Percentiles rank a stretch among this genome's conserved stretches.
phyloP scores from a whole-genome alignment of 768 basidiomycete genomes.

The Rubroboletus satanas region DNA sequence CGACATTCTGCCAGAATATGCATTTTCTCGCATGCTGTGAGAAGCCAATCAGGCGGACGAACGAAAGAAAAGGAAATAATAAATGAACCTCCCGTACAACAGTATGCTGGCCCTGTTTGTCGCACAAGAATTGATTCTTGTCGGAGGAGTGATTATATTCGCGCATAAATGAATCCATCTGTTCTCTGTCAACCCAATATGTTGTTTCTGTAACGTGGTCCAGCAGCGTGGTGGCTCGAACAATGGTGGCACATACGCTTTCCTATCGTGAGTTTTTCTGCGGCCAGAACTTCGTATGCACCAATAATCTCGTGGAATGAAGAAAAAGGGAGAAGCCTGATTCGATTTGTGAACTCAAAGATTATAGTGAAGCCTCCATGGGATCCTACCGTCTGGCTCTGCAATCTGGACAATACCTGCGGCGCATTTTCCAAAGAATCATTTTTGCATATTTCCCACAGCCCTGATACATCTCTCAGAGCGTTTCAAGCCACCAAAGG shows the following conservation, averaged over 20 bases:
- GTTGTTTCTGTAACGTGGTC: not conserved
- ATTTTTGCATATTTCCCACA: not conserved
- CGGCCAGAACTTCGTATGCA: not conserved
- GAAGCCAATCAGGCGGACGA: not conserved
- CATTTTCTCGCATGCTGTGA: not conserved
- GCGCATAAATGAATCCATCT: not conserved
- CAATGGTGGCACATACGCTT: not conserved
- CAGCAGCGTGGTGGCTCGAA: not conserved
- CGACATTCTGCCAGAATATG: fast-evolving
- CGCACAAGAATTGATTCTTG: not conserved
- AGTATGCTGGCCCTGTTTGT: not conserved
- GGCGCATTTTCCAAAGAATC: not conserved
- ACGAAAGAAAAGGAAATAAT: not conserved
- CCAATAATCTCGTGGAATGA: not conserved
- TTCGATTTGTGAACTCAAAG: not conserved
- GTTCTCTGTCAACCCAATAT: not conserved
- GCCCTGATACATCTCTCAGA: not conserved
- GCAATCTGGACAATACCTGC: conserved; percentile 1
- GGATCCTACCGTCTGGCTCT: not conserved
- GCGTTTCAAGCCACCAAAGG: not conserved
- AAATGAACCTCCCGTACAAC: not conserved
- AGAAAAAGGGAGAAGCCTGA: not conserved
- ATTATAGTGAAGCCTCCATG: not conserved
- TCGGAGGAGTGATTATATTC: not conserved
- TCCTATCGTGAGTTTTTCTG: not conserved